Percentiles rank a stretch among this genome's conserved stretches.
phyloP scores from a whole-genome alignment of 345 rosid genomes.

The Nasturtium officinale region DNA sequence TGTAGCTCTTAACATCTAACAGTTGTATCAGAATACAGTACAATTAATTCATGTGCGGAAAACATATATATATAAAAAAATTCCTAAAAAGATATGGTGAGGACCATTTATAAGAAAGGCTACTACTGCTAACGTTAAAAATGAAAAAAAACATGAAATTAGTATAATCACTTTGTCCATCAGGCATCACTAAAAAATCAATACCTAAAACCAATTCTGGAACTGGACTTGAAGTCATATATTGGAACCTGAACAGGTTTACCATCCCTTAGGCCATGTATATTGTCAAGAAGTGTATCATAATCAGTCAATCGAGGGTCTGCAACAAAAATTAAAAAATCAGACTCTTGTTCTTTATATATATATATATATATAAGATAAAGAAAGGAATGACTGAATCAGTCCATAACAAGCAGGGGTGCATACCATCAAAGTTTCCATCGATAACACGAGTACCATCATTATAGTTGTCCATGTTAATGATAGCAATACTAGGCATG shows the following conservation, averaged over 20 bases:
- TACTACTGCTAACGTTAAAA: neutral
- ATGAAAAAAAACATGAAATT: neutral
- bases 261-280: conserved; percentile 81
- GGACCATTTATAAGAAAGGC: neutral
- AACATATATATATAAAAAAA: neutral
- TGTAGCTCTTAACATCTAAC: conserved; percentile 7
- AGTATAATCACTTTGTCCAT: conserved; percentile 9
- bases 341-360: conserved; percentile 5
- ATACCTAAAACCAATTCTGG: conserved; percentile 87
- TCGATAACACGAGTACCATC: conserved; percentile 86
- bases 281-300: conserved; percentile 82
- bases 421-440: conserved; percentile 94
- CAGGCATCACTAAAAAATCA: neutral
- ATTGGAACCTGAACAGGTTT: conserved; percentile 87
- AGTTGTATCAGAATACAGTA: conserved; percentile 10
- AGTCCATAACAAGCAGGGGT: conserved; percentile 26
- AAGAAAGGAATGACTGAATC: neutral
- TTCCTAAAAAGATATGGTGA: neutral
- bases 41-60: neutral
- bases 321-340: conserved; percentile 52
- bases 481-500: conserved; percentile 93
- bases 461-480: conserved; percentile 92
- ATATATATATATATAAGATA: neutral
- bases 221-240: conserved; percentile 94
- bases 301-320: conserved; percentile 98